Evolutionary conservation across 163 green algal species (phyloP).

Genomic region (Chlamydomonas reinhardtii): DNA sequence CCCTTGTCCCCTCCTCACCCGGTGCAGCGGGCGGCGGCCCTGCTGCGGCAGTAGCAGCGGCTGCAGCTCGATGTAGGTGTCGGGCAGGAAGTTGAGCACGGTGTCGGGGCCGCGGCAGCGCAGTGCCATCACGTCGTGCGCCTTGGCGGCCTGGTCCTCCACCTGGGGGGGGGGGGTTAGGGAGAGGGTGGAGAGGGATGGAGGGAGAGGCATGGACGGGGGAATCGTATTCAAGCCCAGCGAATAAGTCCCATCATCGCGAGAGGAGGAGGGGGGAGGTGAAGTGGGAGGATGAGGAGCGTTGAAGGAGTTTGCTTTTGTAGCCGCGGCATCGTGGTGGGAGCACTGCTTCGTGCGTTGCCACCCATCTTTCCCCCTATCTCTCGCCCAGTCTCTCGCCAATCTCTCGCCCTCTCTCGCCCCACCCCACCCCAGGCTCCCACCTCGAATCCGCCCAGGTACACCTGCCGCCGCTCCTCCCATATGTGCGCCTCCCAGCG

Average conservation of each 20-base stretch:
- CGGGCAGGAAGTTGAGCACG: slow-evolving; percentile 49
- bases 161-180: slow-evolving; percentile 15
- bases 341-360: too few relatives aligned
- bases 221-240: too few relatives aligned
- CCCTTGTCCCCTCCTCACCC: neutral
- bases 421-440: neutral
- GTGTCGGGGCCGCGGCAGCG: slow-evolving; percentile 50
- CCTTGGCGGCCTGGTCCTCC: slow-evolving; percentile 57
- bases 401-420: neutral
- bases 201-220: neutral
- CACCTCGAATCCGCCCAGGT: slow-evolving; percentile 57
- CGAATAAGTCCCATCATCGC: too few relatives aligned
- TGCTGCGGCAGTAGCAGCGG: slow-evolving; percentile 38
- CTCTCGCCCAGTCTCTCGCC: too few relatives aligned
- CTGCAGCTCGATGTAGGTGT: slow-evolving; percentile 33
- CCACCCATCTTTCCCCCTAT: too few relatives aligned
- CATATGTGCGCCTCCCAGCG: slow-evolving; percentile 59
- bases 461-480: slow-evolving; percentile 55
- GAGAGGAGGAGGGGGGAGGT: too few relatives aligned
- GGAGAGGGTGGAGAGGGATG: neutral
- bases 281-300: too few relatives aligned
- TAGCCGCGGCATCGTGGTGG: too few relatives aligned
- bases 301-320: too few relatives aligned
- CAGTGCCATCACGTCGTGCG: slow-evolving; percentile 58
- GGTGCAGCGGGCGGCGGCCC: slow-evolving; percentile 30